A percentile compares a stretch with the other conserved stretches of the same genome.
These are phyloP conservation scores for Kluyveromyces nonfermentans DNA, from an alignment of 805 yeast species.

Conservation along the genomic window DNA sequence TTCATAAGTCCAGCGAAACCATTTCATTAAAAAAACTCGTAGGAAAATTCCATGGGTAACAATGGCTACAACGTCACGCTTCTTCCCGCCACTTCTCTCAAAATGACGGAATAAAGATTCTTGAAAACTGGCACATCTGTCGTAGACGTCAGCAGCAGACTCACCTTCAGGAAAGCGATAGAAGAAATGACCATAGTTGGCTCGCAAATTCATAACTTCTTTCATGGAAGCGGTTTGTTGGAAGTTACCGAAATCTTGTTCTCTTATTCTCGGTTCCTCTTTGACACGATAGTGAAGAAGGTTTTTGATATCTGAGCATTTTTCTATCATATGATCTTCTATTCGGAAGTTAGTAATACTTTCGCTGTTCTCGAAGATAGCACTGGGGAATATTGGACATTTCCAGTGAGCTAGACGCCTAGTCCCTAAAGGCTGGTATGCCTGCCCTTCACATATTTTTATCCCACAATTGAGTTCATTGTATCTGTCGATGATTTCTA, in stretches of 20 bases:
- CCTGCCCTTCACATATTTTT: conserved; percentile 10
- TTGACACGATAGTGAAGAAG: conserved; percentile 44
- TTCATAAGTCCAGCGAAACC: conserved; percentile 92
- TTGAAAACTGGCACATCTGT: conserved; percentile 82
- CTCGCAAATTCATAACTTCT: conserved; percentile 72
- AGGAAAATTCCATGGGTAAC: conserved; percentile 96
- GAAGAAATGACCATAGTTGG: conserved; percentile 81
- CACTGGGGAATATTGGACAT: conserved; percentile 20
- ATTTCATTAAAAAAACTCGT: conserved; percentile 83
- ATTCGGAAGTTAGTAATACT: neutral
- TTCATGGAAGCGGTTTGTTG: conserved; percentile 75
- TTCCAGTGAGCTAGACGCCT: conserved; percentile 24
- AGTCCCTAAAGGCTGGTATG: conserved; percentile 21
- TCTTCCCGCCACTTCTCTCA: conserved; percentile 41
- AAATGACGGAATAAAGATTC: conserved; percentile 81
- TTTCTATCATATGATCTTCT: conserved; percentile 13
- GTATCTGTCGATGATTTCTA: conserved; percentile 41
- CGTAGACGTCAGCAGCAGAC: conserved; percentile 93
- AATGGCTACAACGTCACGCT: conserved; percentile 72
- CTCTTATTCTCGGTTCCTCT: conserved; percentile 89
- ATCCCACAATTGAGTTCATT: conserved; percentile 22
- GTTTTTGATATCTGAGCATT: conserved; percentile 11
- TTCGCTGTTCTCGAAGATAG: conserved; percentile 19
- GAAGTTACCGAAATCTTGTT: conserved; percentile 92
- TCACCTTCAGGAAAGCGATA: conserved; percentile 90